phyloP scores from a whole-genome alignment of 192 early-diverging fungal species.

The Diversispora epigaea region DNA sequence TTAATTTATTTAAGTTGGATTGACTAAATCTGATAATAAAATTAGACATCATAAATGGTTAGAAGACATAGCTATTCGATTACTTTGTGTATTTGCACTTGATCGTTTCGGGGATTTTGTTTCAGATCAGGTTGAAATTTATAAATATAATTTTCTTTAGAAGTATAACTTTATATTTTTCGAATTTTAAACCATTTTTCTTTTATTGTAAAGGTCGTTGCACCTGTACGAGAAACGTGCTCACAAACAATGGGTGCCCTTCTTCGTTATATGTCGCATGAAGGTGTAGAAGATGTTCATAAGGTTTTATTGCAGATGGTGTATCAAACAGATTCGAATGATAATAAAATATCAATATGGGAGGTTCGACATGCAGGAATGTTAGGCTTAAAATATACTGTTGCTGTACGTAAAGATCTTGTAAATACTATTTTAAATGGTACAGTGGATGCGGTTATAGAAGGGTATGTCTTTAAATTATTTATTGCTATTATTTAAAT shows the following conservation, averaged over 20 bases:
- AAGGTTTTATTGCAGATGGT: conserved; percentile 68
- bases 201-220: conserved; percentile 60
- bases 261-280: conserved; percentile 58
- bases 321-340: conserved; percentile 54
- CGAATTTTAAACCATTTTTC: neutral
- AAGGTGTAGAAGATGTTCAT: conserved; percentile 62
- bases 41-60: conserved; percentile 73
- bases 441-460: conserved; percentile 78
- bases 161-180: too few relatives aligned
- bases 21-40: conserved; percentile 57
- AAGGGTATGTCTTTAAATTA: conserved; percentile 48
- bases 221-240: conserved; percentile 95
- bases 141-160: neutral
- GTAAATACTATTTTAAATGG: conserved; percentile 71
- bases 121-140: conserved; percentile 65
- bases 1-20: conserved; percentile 41
- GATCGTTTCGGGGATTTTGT: conserved; percentile 98
- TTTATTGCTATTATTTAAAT: too few relatives aligned
- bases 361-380: conserved; percentile 90
- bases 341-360: conserved; percentile 66
- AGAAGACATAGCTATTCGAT: conserved; percentile 83
- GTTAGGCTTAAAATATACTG: conserved; percentile 90
- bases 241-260: conserved; percentile 77
- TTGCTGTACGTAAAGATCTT: conserved; percentile 87
- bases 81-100: conserved; percentile 91